Evolutionary conservation across 441 rosid species (phyloP).

Genomic region (Breynia disticha): DNA sequence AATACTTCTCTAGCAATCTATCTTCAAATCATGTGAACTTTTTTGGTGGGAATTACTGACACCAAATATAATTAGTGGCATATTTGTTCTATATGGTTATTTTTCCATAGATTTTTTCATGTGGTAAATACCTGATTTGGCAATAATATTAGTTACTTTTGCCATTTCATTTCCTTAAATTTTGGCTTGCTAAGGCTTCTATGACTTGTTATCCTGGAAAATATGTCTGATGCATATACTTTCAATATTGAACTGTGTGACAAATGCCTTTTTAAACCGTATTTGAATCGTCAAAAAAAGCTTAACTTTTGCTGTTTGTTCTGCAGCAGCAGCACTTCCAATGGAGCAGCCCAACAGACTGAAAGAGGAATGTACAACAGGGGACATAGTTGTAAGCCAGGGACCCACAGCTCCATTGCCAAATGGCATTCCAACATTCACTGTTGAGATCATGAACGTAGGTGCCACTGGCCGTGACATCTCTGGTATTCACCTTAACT

Average conservation of each 20-base stretch:
- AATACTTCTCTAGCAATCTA: no score
- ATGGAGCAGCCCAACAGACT: conserved; percentile 40
- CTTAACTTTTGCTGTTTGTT: conserved; percentile 2
- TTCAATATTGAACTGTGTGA: conserved; percentile 1
- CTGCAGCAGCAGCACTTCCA: conserved; percentile 18
- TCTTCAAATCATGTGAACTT: no score
- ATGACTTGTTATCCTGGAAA: no score
- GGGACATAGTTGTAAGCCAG: conserved; percentile 63
- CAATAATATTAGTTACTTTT: no score
- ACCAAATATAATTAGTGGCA: no score
- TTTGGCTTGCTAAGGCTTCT: no score
- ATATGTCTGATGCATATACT: no score
- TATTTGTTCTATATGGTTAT: no score
- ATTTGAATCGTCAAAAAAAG: conserved; percentile 2
- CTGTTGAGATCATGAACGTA: conserved; percentile 61
- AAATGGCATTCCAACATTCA: conserved; percentile 68
- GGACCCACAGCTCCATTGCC: conserved; percentile 63
- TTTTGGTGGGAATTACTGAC: no score
- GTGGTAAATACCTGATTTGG: no score
- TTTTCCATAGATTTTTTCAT: no score
- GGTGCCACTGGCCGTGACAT: conserved; percentile 67
- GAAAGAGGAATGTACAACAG: conserved; percentile 49
- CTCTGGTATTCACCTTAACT: conserved; percentile 54
- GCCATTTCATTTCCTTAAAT: no score
- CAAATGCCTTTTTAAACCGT: not conserved